phyloP scores from a whole-genome alignment of 2,329 filamentous ascomycete species.

The Pseudocercospora vitis region DNA sequence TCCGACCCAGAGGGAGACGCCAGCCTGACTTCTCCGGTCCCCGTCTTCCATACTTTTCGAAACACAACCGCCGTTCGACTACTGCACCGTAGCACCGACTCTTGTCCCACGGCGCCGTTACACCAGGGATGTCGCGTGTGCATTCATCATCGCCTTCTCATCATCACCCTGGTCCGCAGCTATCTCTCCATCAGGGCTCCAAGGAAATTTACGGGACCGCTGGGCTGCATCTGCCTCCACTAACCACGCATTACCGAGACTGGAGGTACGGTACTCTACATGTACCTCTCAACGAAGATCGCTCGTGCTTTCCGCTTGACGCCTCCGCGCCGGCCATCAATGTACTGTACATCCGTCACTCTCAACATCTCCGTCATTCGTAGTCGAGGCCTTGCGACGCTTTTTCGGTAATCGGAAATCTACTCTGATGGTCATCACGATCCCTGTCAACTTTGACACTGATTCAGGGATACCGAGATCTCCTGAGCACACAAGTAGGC shows the following conservation, averaged over 20 bases:
- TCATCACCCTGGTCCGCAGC: background rate
- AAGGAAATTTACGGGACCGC: background rate
- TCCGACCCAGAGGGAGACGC: no score
- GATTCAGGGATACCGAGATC: background rate
- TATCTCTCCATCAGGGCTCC: background rate
- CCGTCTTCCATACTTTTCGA: conserved; percentile 1
- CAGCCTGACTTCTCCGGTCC: no score
- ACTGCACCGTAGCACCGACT: background rate
- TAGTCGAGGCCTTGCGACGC: background rate
- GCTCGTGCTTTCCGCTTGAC: background rate
- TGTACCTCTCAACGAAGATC: background rate
- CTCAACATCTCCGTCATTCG: no score
- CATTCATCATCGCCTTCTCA: background rate
- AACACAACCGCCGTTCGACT: conserved; percentile 7
- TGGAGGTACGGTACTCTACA: no score
- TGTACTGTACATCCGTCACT: background rate
- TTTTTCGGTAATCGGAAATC: conserved; percentile 3
- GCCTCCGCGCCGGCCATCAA: background rate
- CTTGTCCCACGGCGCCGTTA: background rate
- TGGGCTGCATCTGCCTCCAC: no score
- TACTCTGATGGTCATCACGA: conserved; percentile 1
- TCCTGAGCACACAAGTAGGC: background rate
- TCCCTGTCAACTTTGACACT: background rate
- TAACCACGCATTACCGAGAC: background rate
- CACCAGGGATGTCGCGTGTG: background rate